phyloP scores from a whole-genome alignment of 2,329 filamentous ascomycete species.

The Colletotrichum sp. region DNA sequence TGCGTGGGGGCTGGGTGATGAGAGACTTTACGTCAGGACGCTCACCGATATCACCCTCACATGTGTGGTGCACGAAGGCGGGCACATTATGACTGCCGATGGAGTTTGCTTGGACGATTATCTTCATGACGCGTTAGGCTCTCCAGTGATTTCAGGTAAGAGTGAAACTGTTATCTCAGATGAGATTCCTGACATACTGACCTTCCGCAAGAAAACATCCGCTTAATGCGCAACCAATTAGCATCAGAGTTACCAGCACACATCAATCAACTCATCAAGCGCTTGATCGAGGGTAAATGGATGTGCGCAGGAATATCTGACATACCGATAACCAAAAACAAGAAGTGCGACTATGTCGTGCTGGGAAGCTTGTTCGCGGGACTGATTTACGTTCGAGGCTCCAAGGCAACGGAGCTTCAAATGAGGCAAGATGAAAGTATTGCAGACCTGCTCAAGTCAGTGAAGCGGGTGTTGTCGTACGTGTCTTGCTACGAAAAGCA shows the following conservation, averaged over 20 bases:
- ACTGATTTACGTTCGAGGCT: slow-evolving; percentile 1
- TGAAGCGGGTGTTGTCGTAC: slow-evolving; percentile 11
- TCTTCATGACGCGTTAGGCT: slow-evolving; percentile 1
- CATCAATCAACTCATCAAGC: not conserved
- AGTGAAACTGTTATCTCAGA: not conserved
- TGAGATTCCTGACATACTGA: not conserved
- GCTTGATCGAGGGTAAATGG: slow-evolving; percentile 10
- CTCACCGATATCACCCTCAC: not conserved
- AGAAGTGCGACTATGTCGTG: slow-evolving; percentile 16
- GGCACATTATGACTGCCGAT: not conserved
- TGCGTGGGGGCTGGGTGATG: slow-evolving; percentile 6
- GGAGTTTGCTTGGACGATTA: not conserved
- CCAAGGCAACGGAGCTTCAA: not conserved
- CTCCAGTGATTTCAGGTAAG: slow-evolving; percentile 6
- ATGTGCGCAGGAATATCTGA: slow-evolving; percentile 10
- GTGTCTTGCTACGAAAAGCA: slow-evolving; percentile 16
- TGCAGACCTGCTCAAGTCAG: slow-evolving; percentile 6
- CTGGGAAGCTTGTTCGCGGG: slow-evolving; percentile 11
- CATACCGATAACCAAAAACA: slow-evolving; percentile 11
- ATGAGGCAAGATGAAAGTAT: slow-evolving; percentile 9
- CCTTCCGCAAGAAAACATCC: not conserved
- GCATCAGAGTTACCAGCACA: slow-evolving; percentile 3
- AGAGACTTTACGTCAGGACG: not conserved
- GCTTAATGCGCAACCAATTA: not conserved
- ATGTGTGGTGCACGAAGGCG: not conserved